Conservation (phyloP, 345 rosid species). For the Sonneratia alba region DNA sequence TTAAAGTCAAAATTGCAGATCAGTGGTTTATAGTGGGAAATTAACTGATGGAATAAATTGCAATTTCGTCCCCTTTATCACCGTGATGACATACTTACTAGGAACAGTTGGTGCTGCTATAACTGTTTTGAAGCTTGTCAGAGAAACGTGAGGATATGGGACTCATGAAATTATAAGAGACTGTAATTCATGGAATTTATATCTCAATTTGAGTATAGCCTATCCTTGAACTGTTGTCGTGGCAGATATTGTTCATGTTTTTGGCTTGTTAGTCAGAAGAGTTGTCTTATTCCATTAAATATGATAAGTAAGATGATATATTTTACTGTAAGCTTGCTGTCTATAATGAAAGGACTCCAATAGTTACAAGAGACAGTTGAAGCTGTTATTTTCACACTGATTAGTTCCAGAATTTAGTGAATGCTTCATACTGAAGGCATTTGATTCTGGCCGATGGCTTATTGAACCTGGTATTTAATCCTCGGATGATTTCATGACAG, state of each 20-base stretch:
- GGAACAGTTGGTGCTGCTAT: not conserved
- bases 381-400: not conserved
- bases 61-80: not conserved
- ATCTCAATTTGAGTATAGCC: not conserved
- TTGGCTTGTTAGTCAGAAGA: not conserved
- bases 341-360: not conserved
- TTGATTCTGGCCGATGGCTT: too few species aligned
- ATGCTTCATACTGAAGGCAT: too few species aligned
- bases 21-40: not conserved
- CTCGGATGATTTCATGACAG: slow-evolving; percentile 20
- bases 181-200: not conserved
- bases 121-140: not conserved
- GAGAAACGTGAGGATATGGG: not conserved
- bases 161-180: not conserved
- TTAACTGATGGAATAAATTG: not conserved
- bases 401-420: not conserved
- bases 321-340: not conserved
- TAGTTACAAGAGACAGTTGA: not conserved
- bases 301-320: too few species aligned
- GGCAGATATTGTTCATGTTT: not conserved
- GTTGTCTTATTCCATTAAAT: not conserved
- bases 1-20: not conserved
- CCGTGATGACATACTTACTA: not conserved
- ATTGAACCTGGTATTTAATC: not conserved
- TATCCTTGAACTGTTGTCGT: not conserved